These are phyloP conservation scores for Stachybotrys chartarum DNA, from an alignment of 2,329 filamentous ascomycete species.

Conservation along the genomic window DNA sequence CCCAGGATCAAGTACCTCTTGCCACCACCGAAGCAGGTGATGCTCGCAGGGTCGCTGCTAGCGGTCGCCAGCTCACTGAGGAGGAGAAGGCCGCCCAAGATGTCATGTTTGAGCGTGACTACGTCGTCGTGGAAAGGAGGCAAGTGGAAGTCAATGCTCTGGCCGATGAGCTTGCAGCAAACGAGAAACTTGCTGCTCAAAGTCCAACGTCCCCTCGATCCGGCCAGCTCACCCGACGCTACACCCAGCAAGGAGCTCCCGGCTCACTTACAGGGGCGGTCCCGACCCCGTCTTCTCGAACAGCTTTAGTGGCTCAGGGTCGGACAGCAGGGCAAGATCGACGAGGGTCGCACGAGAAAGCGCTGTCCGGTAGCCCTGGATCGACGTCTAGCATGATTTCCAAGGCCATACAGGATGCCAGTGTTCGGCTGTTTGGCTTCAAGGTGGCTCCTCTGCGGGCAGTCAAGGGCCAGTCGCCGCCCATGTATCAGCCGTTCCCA, in stretches of 20 bases:
- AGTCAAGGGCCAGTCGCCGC: constrained; percentile 62
- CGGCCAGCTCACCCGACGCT: constrained; percentile 62
- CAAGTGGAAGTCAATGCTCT: constrained; percentile 96
- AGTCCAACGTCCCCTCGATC: constrained; percentile 45
- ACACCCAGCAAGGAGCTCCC: constrained; percentile 69
- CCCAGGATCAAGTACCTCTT: constrained; percentile 16
- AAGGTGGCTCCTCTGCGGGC: constrained; percentile 60
- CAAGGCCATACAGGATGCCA: constrained; percentile 92
- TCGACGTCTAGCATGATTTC: constrained; percentile 88
- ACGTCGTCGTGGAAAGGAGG: constrained; percentile 91
- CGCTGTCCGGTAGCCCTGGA: constrained; percentile 58
- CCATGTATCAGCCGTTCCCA: constrained; percentile 76
- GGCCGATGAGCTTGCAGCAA: constrained; percentile 87
- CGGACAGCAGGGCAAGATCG: constrained; percentile 62
- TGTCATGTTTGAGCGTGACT: constrained; percentile 84
- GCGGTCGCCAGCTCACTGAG: constrained; percentile 38
- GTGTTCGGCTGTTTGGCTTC: constrained; percentile 64
- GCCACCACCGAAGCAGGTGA: constrained; percentile 25
- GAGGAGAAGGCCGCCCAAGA: constrained; percentile 75
- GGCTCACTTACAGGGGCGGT: constrained; percentile 64
- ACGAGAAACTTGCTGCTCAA: constrained; percentile 52
- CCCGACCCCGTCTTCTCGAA: constrained; percentile 58
- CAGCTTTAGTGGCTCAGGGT: constrained; percentile 66
- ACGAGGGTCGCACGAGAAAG: constrained; percentile 71
- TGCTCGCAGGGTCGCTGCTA: constrained; percentile 16